Base-by-base conservation (phyloP, 148 eudicot species). In the Persicaria tinctoria region DNA sequence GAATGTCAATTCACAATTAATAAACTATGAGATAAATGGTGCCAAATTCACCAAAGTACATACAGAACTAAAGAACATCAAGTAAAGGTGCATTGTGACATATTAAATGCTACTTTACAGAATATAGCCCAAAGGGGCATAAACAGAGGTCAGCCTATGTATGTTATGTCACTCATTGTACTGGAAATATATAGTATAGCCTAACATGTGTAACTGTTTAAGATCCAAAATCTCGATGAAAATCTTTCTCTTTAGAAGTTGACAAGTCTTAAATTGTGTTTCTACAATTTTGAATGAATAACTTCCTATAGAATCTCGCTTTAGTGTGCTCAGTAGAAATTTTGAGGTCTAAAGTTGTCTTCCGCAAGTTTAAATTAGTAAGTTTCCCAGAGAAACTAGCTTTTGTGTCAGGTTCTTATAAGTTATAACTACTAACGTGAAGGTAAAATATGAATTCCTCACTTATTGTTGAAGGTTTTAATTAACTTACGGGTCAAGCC, bases 401-500 rank as follows among this genome's bases (percentile, higher is more conserved):
- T 57, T 17, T 57, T 8, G 10, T 57, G 64, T 57, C 8, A 57
- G 32, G 64, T 18, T n/a, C 7, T 20, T 4, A 20, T 57, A 57
- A 55, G 8, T 20, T 4, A 20, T 57, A 57, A 55, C 16, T 14
- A 57, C 64, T 18, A 57, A 57, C 64, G 20, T 9, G 18, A 44
- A 68, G 13, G 27, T 12, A 16, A 18, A 76, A 68, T 59, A 32
- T 27, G 4, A 47, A 55, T 3, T 38, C 46, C 74, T 8, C 64
- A 18, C 6, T 38, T 64, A 71, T 5, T 70, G 8, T 8, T 49
- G 46, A 74, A 38, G 23, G 41, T n/a, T 13, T 38, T 13, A 66
- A 18, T 68, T 20, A 8, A 84, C 90, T 86, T 88, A 96, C 99
- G 94, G 14, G 59, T 85, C 80, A 95, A 82, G 69, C 75, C 78